These are phyloP conservation scores for Ophiostoma perfectum DNA, from an alignment of 2,329 filamentous ascomycete genomes.

Conservation along the genomic window DNA sequence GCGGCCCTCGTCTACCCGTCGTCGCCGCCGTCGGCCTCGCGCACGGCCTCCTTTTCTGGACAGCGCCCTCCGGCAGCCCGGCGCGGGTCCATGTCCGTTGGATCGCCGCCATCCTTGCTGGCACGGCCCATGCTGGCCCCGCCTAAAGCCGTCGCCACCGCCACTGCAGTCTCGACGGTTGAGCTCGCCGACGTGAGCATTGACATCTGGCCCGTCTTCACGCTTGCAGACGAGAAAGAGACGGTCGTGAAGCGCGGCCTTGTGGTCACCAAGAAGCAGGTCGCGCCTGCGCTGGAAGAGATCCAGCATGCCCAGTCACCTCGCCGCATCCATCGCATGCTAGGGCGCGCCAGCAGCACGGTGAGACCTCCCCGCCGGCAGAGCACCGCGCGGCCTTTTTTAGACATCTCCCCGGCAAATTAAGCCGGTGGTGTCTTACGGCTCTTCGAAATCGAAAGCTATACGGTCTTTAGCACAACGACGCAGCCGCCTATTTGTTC, in stretches of 20 bases:
- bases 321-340: neutral
- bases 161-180: neutral
- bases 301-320: neutral
- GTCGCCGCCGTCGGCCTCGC: neutral
- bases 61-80: neutral
- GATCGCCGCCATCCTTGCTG: neutral
- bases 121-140: neutral
- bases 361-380: neutral
- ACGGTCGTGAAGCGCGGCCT: neutral
- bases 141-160: neutral
- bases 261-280: neutral
- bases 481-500: neutral
- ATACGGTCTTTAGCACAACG: neutral
- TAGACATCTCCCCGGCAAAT: neutral
- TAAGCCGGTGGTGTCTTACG: neutral
- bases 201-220: conserved; percentile 18
- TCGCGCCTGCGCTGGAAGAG: neutral
- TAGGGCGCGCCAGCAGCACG: neutral
- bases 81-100: neutral
- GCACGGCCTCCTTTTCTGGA: neutral
- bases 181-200: neutral
- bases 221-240: neutral
- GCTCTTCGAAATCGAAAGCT: no score
- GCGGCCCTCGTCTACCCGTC: neutral
- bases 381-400: neutral